Base-by-base conservation (phyloP, 192 early-diverging fungal species). In the Coemansia sp. region DNA sequence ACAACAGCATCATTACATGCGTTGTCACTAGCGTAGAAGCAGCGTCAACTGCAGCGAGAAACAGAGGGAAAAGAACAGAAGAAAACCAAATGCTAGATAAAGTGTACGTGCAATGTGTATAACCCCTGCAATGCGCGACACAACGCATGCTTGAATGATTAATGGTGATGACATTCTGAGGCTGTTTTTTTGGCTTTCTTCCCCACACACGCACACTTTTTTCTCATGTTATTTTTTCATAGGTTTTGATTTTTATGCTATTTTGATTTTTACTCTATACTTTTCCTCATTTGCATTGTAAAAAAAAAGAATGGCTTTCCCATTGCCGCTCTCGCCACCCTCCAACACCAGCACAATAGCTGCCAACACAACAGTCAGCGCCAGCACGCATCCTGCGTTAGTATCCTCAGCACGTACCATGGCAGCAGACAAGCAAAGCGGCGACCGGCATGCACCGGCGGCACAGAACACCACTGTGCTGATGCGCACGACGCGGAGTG, bases 401-500 rank as follows among this genome's bases (percentile, higher is more conserved):
- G 2, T 45, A 45, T 9, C 43, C 43, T 9, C 43, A 45, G 10
- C 43, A 9, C 51, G 21, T 54, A 22, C 8, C 22, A 54, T 54
- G 51, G 21, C 51, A 32, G 26, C 8, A 54, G 51, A 54, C 51
- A 54, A 21, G 13, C 8, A 8, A 54, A 32, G 32, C 32, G 32
- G 32, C 32, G 32, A 32, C 32, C 32, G 32, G 32, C 32, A 32
- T 32, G 48, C 46, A 26, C 46, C 46, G n/a, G n/a, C 46, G 21
- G 36, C 49, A 11, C 64, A 39, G 8, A 12, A 57, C 57, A 63
- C 56, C 70, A 66, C 32, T 5, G 69, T 72, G 13, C 74, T 81
- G 5, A 56, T 65, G 41, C 73, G 55, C 6, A 77, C 79, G 2
- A 65, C 74, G 15, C 71, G 73, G n/a, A 57, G 70, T 0, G 16